Evolutionary conservation across 305 asterid genomes (phyloP).

Genomic region (Solanum hybrid): DNA sequence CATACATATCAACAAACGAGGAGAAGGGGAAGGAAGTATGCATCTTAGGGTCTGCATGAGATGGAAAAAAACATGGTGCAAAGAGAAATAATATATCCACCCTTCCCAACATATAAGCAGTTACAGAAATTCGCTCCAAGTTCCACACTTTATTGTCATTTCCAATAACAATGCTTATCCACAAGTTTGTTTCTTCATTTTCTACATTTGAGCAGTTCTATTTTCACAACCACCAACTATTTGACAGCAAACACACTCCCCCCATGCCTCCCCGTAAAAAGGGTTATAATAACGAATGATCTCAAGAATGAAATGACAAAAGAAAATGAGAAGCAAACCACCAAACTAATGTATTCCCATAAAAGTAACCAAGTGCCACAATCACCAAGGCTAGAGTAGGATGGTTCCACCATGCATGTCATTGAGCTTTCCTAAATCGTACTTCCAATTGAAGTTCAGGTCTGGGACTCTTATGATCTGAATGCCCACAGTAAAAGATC

Average conservation of each 20-base stretch:
- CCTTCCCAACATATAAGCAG: not conserved
- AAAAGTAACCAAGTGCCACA: not conserved
- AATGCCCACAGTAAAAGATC: not conserved
- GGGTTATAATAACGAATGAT: not conserved
- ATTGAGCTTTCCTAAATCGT: not conserved
- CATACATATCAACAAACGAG: not conserved
- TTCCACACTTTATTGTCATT: not conserved
- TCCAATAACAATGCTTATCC: not conserved
- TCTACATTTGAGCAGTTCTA: not conserved
- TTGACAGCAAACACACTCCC: not conserved
- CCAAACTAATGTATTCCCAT: not conserved
- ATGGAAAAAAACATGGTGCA: not conserved
- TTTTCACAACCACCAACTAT: not conserved
- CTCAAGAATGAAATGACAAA: not conserved
- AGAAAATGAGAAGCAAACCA: not conserved
- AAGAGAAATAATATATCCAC: not conserved
- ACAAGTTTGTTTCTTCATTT: not conserved
- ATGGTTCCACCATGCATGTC: not conserved
- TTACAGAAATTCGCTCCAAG: not conserved
- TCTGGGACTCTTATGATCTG: not conserved
- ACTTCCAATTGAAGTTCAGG: not conserved
- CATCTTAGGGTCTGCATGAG: not conserved
- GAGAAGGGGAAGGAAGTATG: not conserved
- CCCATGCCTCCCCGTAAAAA: not conserved
- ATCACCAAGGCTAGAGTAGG: not conserved